phyloP scores from a whole-genome alignment of 139 green algal species.

The Volvox africanus region DNA sequence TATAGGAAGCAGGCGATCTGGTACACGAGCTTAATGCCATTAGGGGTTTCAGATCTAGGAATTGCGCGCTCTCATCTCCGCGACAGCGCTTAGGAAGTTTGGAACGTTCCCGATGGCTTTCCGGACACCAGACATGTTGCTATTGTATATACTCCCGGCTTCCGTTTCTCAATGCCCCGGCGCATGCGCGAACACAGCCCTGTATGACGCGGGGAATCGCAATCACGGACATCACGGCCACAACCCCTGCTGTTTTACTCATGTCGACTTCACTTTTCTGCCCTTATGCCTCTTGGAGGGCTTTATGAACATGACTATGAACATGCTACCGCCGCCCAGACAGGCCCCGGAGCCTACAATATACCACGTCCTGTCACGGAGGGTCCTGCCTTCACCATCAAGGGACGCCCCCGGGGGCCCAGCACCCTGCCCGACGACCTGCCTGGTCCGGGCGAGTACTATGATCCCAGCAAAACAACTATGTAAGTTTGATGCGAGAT shows the following conservation, averaged over 20 bases:
- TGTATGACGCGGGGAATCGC: no score
- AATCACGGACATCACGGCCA: no score
- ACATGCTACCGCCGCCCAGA: background rate
- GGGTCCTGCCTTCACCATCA: slow-evolving; percentile 50
- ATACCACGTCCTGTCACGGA: background rate
- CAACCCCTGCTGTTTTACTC: background rate
- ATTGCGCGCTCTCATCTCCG: background rate
- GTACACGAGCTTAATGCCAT: no score
- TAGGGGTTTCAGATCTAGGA: background rate
- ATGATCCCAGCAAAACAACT: background rate
- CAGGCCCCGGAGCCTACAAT: slow-evolving; percentile 50
- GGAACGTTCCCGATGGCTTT: no score
- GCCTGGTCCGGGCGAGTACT: slow-evolving; percentile 43
- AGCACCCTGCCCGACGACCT: slow-evolving; percentile 33
- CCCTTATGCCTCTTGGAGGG: background rate
- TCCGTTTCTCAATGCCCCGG: no score
- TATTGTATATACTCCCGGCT: no score
- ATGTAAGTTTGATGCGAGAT: background rate
- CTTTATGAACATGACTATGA: no score
- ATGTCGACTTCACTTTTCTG: background rate
- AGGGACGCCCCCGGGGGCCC: slow-evolving; percentile 16
- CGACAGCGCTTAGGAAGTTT: no score
- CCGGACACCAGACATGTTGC: no score
- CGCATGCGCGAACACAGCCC: no score
- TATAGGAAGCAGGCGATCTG: no score